phyloP scores from a whole-genome alignment of 257 asterid species.

The Primulina tabacum region DNA sequence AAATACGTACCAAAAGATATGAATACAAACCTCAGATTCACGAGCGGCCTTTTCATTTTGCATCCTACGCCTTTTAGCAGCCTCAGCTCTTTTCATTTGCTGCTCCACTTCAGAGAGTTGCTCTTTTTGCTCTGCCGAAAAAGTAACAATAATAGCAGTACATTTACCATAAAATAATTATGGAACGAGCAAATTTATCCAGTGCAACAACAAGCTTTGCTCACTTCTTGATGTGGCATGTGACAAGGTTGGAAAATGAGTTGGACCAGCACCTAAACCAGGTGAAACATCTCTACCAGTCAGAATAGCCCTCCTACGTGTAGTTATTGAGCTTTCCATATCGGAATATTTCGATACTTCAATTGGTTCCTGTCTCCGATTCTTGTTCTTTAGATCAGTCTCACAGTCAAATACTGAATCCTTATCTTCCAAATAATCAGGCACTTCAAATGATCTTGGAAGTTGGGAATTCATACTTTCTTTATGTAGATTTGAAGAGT shows the following conservation, averaged over 20 bases:
- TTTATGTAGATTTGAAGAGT: conserved; percentile 38
- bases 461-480: conserved; percentile 37
- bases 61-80: conserved; percentile 73
- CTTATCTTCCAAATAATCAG: conserved; percentile 48
- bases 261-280: conserved; percentile 30
- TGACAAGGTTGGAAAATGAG: conserved; percentile 64
- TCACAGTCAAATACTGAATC: conserved; percentile 48
- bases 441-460: conserved; percentile 42
- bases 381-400: conserved; percentile 45
- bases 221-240: conserved; percentile 81
- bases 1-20: conserved; percentile 6
- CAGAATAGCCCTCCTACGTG: conserved; percentile 59
- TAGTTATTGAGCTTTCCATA: conserved; percentile 51
- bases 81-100: conserved; percentile 82
- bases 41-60: conserved; percentile 84
- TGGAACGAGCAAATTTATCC: conserved; percentile 6
- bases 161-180: conserved; percentile 14
- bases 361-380: conserved; percentile 30
- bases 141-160: conserved; percentile 16
- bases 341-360: conserved; percentile 33
- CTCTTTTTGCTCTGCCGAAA: conserved; percentile 63
- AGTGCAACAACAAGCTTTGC: conserved; percentile 18
- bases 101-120: conserved; percentile 72
- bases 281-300: conserved; percentile 43
- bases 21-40: conserved; percentile 65